These are phyloP conservation scores for Hyphopichia pseudoburtonii DNA, from an alignment of 1,139 yeast species.

Conservation along the genomic window DNA sequence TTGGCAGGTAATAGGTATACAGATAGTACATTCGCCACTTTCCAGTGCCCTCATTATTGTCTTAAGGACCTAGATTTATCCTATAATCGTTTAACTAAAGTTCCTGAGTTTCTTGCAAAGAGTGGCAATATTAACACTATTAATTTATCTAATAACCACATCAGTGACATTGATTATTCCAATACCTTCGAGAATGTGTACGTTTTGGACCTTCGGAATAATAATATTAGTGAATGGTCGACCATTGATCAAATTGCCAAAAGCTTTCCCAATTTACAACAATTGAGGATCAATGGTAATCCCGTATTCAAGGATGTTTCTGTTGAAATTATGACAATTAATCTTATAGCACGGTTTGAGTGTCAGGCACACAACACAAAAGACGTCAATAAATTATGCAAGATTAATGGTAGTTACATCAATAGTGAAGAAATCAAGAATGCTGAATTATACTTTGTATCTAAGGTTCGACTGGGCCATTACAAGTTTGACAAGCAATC, in stretches of 20 bases:
- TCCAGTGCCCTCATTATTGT: background rate
- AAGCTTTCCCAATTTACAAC: constrained; percentile 36
- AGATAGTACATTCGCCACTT: constrained; percentile 10
- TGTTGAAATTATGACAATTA: constrained; percentile 36
- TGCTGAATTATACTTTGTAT: constrained; percentile 67
- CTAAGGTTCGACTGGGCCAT: constrained; percentile 41
- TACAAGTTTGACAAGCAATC: constrained; percentile 22
- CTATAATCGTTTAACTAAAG: constrained; percentile 31
- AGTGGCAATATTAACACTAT: constrained; percentile 8
- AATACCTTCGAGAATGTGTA: constrained; percentile 6
- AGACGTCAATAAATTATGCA: constrained; percentile 19
- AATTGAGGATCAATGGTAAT: constrained; percentile 52
- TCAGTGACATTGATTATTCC: constrained; percentile 5
- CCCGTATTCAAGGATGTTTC: constrained; percentile 43
- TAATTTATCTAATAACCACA: constrained; percentile 29
- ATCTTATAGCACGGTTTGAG: constrained; percentile 51
- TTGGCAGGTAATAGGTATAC: constrained; percentile 48
- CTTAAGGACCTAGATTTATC: constrained; percentile 44
- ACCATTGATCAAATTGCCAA: constrained; percentile 41
- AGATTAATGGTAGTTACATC: constrained; percentile 59
- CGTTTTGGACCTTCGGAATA: constrained; percentile 49
- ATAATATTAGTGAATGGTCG: constrained; percentile 46
- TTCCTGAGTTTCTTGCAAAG: constrained; percentile 26
- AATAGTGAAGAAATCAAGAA: constrained; percentile 50
- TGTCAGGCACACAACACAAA: constrained; percentile 14